phyloP scores from a whole-genome alignment of 140 eudicot genomes.

The Anethum foeniculum region DNA sequence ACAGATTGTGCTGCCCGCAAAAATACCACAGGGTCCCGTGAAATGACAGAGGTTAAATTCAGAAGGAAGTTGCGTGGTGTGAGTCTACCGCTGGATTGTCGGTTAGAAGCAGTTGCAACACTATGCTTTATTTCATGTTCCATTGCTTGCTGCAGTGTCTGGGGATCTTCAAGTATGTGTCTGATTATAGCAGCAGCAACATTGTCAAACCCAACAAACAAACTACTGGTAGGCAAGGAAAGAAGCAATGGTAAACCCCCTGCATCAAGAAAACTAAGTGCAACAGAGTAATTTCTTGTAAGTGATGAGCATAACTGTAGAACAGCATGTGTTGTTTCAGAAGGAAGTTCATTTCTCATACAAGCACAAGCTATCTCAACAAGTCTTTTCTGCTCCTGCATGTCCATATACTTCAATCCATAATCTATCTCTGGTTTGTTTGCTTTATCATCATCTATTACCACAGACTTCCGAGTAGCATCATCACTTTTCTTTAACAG shows the following conservation, averaged over 20 bases:
- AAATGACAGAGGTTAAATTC: constrained; percentile 59
- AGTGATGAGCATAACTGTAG: constrained; percentile 81
- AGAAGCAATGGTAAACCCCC: constrained; percentile 80
- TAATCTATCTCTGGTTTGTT: constrained; percentile 26
- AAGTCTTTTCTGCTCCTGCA: constrained; percentile 70
- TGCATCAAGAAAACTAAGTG: constrained; percentile 71
- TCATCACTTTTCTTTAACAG: constrained; percentile 49
- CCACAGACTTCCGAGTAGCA: constrained; percentile 39
- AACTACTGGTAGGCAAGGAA: constrained; percentile 77
- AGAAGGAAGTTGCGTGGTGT: constrained; percentile 66
- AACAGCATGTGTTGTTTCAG: constrained; percentile 91
- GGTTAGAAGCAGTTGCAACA: constrained; percentile 53
- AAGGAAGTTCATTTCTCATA: constrained; percentile 63
- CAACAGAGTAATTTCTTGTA: constrained; percentile 77
- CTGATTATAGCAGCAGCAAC: constrained; percentile 81
- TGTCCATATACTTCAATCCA: constrained; percentile 46
- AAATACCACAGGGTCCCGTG: constrained; percentile 84
- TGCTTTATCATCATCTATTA: constrained; percentile 71
- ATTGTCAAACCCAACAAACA: constrained; percentile 88
- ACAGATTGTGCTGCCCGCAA: constrained; percentile 85
- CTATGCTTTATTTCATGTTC: constrained; percentile 87
- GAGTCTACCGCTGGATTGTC: constrained; percentile 88
- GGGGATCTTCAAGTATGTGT: constrained; percentile 95
- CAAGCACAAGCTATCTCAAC: constrained; percentile 72
- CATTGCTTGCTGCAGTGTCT: constrained; percentile 98